Conservation (phyloP, 1,284 basidiomycete genomes). For the Tremellales sp. region DNA sequence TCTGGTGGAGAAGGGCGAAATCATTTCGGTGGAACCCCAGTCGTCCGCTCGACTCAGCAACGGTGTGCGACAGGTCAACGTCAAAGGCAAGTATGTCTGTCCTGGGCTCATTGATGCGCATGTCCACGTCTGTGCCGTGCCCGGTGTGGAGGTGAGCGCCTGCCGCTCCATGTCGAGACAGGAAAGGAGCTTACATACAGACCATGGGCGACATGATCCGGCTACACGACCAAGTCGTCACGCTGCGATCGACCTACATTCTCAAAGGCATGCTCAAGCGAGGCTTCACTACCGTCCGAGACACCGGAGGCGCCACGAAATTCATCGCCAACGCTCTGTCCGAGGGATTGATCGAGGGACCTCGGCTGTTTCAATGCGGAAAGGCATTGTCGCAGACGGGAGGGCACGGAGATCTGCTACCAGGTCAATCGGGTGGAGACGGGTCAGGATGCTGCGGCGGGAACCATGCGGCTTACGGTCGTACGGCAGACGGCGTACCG, state of each 20-base stretch:
- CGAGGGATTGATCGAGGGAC: conserved; percentile 52
- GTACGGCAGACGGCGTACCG: conserved; percentile 45
- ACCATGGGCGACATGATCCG: conserved; percentile 49
- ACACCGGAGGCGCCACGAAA: conserved; percentile 54
- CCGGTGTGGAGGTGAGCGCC: conserved; percentile 15
- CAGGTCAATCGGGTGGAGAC: conserved; percentile 23
- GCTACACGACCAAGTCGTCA: conserved; percentile 43
- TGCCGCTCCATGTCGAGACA: conserved; percentile 1
- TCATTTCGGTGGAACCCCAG: conserved; percentile 26
- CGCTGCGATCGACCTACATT: conserved; percentile 47
- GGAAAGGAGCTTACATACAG: conserved; percentile 27
- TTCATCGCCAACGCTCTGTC: conserved; percentile 49
- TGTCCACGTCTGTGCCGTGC: conserved; percentile 53
- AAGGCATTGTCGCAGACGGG: conserved; percentile 54
- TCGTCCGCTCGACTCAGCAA: conserved; percentile 2
- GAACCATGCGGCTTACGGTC: conserved; percentile 30
- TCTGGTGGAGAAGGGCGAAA: conserved; percentile 33
- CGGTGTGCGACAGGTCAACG: conserved; percentile 30
- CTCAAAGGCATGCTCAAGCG: conserved; percentile 51
- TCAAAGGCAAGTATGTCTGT: conserved; percentile 49
- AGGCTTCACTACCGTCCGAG: conserved; percentile 55
- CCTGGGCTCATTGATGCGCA: conserved; percentile 49
- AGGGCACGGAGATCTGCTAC: conserved; percentile 48
- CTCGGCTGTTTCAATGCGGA: conserved; percentile 52
- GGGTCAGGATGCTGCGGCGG: conserved; percentile 51